Evolutionary conservation across 2,329 filamentous ascomycete species (phyloP).

Genomic region (Metarhizium album): DNA sequence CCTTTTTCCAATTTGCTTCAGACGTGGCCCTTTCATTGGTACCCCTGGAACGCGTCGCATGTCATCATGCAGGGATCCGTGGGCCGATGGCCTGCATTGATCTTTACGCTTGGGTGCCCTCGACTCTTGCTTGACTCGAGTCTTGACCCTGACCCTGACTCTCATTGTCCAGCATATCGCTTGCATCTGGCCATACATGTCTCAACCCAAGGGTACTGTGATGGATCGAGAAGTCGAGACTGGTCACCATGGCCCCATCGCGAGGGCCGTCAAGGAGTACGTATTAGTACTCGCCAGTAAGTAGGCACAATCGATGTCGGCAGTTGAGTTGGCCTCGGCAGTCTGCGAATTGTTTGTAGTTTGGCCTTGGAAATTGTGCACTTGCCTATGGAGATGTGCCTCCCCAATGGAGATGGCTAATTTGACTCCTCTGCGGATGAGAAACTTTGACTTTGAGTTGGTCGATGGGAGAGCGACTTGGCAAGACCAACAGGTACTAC

Average conservation of each 20-base stretch:
- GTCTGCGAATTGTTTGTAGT: slow-evolving; percentile 13
- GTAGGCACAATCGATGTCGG: background rate
- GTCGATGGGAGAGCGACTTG: slow-evolving; percentile 13
- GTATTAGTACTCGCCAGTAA: slow-evolving; percentile 18
- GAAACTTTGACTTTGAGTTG: slow-evolving; percentile 23
- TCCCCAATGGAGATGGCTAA: slow-evolving; percentile 32
- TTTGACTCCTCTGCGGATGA: slow-evolving; percentile 27
- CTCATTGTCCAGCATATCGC: too few species aligned
- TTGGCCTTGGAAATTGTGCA: slow-evolving; percentile 30
- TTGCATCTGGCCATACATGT: too few species aligned
- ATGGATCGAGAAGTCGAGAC: slow-evolving; percentile 30
- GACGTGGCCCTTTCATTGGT: too few species aligned
- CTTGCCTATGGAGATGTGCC: slow-evolving; percentile 32
- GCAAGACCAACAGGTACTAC: slow-evolving; percentile 24
- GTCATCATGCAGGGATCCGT: too few species aligned
- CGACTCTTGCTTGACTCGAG: too few species aligned
- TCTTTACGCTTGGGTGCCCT: too few species aligned
- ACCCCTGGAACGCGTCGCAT: too few species aligned
- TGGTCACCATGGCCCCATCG: slow-evolving; percentile 11
- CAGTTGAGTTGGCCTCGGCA: too few species aligned
- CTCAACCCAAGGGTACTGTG: too few species aligned
- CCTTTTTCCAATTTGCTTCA: too few species aligned
- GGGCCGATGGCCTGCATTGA: too few species aligned
- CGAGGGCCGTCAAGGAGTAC: slow-evolving; percentile 19
- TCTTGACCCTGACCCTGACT: too few species aligned